Evolutionary conservation across 108 stramenopile genomes (phyloP).

Genomic region (Nannochloropsis gaditana): DNA sequence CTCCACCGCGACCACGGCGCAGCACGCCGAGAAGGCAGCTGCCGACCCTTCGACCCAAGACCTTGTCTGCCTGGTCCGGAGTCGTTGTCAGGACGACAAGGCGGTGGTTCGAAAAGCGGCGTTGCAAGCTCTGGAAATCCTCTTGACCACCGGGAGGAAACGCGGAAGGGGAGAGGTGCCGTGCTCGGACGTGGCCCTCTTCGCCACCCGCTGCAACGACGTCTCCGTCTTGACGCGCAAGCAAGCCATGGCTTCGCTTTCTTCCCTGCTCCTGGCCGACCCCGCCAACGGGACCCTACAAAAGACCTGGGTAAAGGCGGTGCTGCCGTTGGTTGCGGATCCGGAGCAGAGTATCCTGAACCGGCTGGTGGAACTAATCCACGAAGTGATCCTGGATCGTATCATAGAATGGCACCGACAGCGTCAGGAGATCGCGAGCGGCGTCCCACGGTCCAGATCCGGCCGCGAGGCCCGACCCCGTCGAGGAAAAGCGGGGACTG

Average conservation of each 20-base stretch:
- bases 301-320: slow-evolving; percentile 29
- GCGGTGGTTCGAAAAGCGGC: slow-evolving; percentile 29
- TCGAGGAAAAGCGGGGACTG: background rate
- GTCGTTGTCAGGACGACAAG: slow-evolving; percentile 31
- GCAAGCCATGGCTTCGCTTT: slow-evolving; percentile 36
- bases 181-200: slow-evolving; percentile 22
- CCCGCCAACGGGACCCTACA: slow-evolving; percentile 26
- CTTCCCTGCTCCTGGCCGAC: slow-evolving; percentile 26
- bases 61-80: background rate
- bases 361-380: slow-evolving; percentile 33
- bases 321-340: slow-evolving; percentile 31
- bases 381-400: slow-evolving; percentile 27
- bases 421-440: background rate
- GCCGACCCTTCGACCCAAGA: background rate
- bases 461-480: background rate
- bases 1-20: background rate
- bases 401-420: slow-evolving; percentile 31
- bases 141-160: background rate
- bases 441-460: background rate
- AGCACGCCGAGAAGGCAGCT: background rate
- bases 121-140: slow-evolving; percentile 32
- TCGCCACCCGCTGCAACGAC: slow-evolving; percentile 37
- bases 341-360: slow-evolving; percentile 31
- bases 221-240: slow-evolving; percentile 32
- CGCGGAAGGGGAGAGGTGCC: slow-evolving; percentile 2